Percentiles rank a stretch among this genome's conserved stretches.
These are phyloP conservation scores for Delonix regia DNA, from an alignment of 306 rosid species.

Conservation along the genomic window DNA sequence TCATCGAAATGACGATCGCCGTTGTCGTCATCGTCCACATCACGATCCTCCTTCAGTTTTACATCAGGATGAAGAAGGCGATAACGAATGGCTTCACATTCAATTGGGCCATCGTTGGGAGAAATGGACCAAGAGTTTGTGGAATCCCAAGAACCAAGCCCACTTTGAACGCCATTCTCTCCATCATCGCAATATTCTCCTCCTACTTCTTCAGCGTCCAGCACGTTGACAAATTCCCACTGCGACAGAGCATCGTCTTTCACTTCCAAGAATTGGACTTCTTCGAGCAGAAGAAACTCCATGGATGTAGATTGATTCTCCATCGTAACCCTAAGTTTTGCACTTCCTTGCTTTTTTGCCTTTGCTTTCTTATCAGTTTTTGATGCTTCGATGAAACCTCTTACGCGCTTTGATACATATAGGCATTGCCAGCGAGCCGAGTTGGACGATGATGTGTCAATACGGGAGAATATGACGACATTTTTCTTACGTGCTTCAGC, in stretches of 20 bases:
- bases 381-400: background rate
- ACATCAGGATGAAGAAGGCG: constrained; percentile 24
- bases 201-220: constrained; percentile 34
- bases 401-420: background rate
- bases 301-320: constrained; percentile 47
- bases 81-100: background rate
- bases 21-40: background rate
- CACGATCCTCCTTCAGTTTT: background rate
- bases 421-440: constrained; percentile 25
- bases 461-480: background rate
- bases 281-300: constrained; percentile 49
- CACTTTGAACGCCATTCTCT: background rate
- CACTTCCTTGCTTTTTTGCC: background rate
- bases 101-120: constrained; percentile 27
- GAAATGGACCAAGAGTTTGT: constrained; percentile 11
- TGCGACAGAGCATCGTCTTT: constrained; percentile 50
- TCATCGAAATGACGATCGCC: background rate
- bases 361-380: background rate
- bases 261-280: constrained; percentile 48
- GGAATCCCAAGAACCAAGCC: constrained; percentile 32
- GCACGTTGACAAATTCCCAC: constrained; percentile 54
- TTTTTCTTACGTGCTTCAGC: constrained; percentile 37
- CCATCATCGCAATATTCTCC: background rate
- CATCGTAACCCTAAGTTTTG: constrained; percentile 30
- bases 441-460: constrained; percentile 28